Evolutionary conservation across 441 rosid genomes (phyloP), one percentile per base, ranked within the genome.

Genomic region (Daphne laureola): DNA sequence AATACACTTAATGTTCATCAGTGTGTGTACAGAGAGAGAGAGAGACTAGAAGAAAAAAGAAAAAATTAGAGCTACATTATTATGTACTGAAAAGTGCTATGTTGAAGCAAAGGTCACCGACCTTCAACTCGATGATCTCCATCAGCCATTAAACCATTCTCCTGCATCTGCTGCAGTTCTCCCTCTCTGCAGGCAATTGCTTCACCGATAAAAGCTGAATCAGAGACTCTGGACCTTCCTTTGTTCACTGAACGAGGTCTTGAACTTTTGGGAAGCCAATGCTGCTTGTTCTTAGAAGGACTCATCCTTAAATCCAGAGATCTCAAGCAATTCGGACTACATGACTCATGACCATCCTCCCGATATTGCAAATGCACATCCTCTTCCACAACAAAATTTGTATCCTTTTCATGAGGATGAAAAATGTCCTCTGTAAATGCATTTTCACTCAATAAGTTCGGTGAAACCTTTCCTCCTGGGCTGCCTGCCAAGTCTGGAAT

Each of bases 171-270:
- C 42, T 67, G 70, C 43, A 63, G 67, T 62, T 49, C 80, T 55
- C 61, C 69, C 55, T 27, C 67, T 49, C 59, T 77, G 58, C 58
- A 59, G 58, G 63, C 59, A 67, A 54, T 68, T 65, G 54, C 70
- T 57, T 69, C 73, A 69, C 62, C 65, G 77, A 66, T 76, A 66
- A 68, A 78, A 40, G 61, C 57, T 31, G 38, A 31, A 31, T 57
- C 65, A 54, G 83, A 71, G 47, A 17, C 57, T 74, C 67, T 76
- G 65, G 88, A 78, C 55, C 56, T 73, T 48, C 71, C 77, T 66
- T 73, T 77, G 50, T 68, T 67, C 63, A 51, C 64, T 67, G 70
- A 79, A 60, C 57, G 54, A 54, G 84, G 74, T 70, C 79, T 88
- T 53, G 74, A 62, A 53, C 46, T 52, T 61, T 67, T 71, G 31